Percentiles rank a stretch among this genome's conserved stretches.
These are phyloP conservation scores for Trichosanthes cucumerina DNA, from an alignment of 306 rosid genomes.

Conservation along the genomic window DNA sequence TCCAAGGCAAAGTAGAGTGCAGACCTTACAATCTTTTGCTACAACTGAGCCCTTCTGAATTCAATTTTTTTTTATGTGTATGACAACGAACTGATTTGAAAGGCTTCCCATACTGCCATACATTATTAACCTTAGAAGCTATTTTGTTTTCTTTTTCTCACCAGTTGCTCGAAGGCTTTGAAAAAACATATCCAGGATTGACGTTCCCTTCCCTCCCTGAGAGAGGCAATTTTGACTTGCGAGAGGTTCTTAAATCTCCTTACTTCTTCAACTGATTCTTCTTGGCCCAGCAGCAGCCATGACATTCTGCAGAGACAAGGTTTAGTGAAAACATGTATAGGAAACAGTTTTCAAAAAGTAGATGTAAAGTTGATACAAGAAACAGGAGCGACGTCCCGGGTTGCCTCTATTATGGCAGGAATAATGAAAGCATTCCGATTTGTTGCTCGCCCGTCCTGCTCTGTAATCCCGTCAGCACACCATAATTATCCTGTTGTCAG, in stretches of 20 bases:
- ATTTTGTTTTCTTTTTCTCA: constrained; percentile 17
- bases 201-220: constrained; percentile 55
- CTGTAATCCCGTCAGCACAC: not conserved
- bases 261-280: constrained; percentile 63
- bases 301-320: not conserved
- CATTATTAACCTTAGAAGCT: constrained; percentile 1
- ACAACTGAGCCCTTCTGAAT: not conserved
- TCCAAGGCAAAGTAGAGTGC: not conserved
- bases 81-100: not conserved
- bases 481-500: not conserved
- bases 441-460: not conserved
- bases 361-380: not conserved
- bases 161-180: constrained; percentile 64
- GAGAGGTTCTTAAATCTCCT: constrained; percentile 57
- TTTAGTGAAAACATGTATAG: not conserved
- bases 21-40: not conserved
- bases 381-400: not conserved
- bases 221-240: constrained; percentile 68
- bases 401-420: not conserved
- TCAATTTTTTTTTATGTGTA: not conserved
- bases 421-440: not conserved
- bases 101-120: not conserved
- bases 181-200: constrained; percentile 54
- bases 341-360: not conserved
- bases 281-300: not conserved